Conservation (phyloP, 116 monocot species). For the Cymodocea nodosa region DNA sequence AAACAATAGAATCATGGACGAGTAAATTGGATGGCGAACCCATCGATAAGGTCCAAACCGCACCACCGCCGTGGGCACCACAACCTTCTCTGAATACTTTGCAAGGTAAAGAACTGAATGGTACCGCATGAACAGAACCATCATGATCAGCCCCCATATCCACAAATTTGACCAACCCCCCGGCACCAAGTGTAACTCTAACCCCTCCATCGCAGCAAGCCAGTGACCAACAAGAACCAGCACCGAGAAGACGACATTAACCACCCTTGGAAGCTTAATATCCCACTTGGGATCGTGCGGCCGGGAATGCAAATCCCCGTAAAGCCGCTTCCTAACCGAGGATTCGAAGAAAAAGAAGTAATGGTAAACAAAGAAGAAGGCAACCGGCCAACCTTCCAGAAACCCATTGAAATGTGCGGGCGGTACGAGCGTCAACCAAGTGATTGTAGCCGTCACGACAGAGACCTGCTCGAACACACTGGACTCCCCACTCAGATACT, state of each 20-base stretch:
- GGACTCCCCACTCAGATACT: slow-evolving; percentile 22
- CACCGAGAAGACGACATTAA: slow-evolving; percentile 22
- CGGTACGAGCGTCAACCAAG: slow-evolving; percentile 67
- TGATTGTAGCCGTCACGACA: slow-evolving; percentile 38
- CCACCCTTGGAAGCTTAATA: slow-evolving; percentile 18
- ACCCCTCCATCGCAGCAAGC: slow-evolving; percentile 56
- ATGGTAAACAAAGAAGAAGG: slow-evolving; percentile 70
- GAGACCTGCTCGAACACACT: slow-evolving; percentile 46
- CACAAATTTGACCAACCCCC: slow-evolving; percentile 58
- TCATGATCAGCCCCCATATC: slow-evolving; percentile 35
- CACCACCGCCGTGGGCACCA: slow-evolving; percentile 47
- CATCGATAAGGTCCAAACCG: slow-evolving; percentile 79
- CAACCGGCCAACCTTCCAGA: slow-evolving; percentile 75
- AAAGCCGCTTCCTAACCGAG: slow-evolving; percentile 53
- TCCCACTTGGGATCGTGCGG: slow-evolving; percentile 67
- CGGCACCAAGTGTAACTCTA: slow-evolving; percentile 43
- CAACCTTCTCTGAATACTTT: slow-evolving; percentile 69
- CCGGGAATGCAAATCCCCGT: slow-evolving; percentile 55
- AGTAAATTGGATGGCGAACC: slow-evolving; percentile 70
- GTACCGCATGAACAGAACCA: slow-evolving; percentile 50
- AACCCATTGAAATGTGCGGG: slow-evolving; percentile 70
- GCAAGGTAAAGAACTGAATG: slow-evolving; percentile 55
- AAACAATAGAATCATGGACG: slow-evolving; percentile 59
- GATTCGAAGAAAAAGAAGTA: slow-evolving; percentile 93
- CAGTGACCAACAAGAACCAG: slow-evolving; percentile 46